phyloP scores from a whole-genome alignment of 1,284 basidiomycete species.

The Lignosus rhinocerotis region DNA sequence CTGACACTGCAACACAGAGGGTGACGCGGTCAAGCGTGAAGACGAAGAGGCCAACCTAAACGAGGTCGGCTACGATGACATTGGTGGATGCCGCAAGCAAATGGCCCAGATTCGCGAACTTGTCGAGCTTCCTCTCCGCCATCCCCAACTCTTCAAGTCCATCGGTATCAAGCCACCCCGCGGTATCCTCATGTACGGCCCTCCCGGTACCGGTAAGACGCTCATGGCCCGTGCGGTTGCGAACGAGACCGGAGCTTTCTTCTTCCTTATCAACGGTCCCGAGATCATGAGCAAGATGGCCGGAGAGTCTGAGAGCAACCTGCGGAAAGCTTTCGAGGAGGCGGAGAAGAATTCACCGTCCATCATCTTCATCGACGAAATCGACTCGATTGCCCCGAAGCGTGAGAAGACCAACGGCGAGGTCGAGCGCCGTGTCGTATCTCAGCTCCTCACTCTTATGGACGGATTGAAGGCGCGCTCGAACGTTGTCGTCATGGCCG shows the following conservation, averaged over 20 bases:
- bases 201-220: constrained; percentile 97
- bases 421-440: constrained; percentile 98
- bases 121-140: constrained; percentile 95
- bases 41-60: constrained; percentile 97
- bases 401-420: constrained; percentile 99
- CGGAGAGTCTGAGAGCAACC: constrained; percentile 95
- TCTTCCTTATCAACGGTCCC: constrained; percentile 99
- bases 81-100: constrained; percentile 98
- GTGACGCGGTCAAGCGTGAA: constrained; percentile 98
- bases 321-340: constrained; percentile 98
- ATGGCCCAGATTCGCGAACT: constrained; percentile 99
- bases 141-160: constrained; percentile 99
- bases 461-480: constrained; percentile 98
- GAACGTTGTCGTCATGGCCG: constrained; percentile 99
- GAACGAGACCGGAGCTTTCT: constrained; percentile 99
- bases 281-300: constrained; percentile 99
- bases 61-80: constrained; percentile 99
- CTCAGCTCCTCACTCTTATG: constrained; percentile 97
- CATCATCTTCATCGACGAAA: constrained; percentile 99
- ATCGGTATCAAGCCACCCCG: constrained; percentile 99
- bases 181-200: constrained; percentile 95
- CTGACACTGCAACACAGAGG: constrained; percentile 57
- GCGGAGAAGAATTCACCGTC: constrained; percentile 99
- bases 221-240: constrained; percentile 99
- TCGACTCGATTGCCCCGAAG: constrained; percentile 99